Base-by-base conservation (phyloP, 2,329 filamentous ascomycete genomes). In the Ramularia collo-cygni region DNA sequence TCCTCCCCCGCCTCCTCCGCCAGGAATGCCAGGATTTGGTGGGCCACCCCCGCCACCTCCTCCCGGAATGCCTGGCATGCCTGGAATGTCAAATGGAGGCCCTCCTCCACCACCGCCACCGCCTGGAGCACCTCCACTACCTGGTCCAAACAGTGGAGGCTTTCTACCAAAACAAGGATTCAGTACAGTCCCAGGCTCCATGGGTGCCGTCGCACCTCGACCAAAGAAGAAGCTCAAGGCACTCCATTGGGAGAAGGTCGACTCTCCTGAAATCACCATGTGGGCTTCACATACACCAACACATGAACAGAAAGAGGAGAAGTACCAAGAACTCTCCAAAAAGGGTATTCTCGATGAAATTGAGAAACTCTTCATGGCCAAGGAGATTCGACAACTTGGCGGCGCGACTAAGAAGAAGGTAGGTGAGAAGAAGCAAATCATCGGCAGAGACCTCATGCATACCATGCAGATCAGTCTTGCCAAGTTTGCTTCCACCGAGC, bases 161-260 rank as follows among this genome's bases (percentile, higher is more conserved):
- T 95, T 84, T 67, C 66, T 95, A 47, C 74, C 80, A 34, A 76
- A 81, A 49, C 71, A 77, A 50, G 71, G 74, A 21, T 70, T 71
- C 42, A 75, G 76, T 45, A 66, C 69, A 14, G 61, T 73, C 4
- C 59, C 73, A 10, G 67, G 78, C 15, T 75, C 77, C 6, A 71
- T 86, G 52, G 79, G 82, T 30, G 67, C 94, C 55, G 82, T 86
- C 26, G 84, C 88, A 45, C 85, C 88, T 37, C 75, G 90, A 54
- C 88, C 92, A 15, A 96, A 95, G 77, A 96, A 95, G 79, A 98
- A 96, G 74, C 86, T 98, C 64, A 98, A 98, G 78, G 90, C 90
- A 43, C 75, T 98, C 53, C 92, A 98, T 69, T 96, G 92, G 90
- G 92, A 98, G 67, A 96, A 96, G 71, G 87, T 98, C 39, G 92